Conservation (phyloP, 164 flowering plant genomes). For the Umbilicus rupestris region DNA sequence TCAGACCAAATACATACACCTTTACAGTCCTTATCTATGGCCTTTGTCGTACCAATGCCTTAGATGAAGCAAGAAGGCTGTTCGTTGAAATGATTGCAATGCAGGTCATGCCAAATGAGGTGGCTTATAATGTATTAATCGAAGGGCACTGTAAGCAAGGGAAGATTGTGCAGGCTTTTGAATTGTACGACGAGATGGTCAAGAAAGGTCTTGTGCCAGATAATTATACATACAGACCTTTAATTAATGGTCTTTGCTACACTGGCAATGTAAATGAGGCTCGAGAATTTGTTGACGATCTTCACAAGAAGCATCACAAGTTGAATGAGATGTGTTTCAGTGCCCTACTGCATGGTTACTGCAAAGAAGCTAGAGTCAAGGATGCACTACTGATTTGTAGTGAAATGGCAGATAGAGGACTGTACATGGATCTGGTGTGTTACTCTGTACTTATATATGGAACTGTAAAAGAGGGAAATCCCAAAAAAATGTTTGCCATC, state of each 20-base stretch:
- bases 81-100: conserved; percentile 50
- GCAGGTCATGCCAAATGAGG: conserved; percentile 53
- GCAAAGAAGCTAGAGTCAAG: conserved; percentile 62
- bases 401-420: conserved; percentile 58
- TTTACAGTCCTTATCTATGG: conserved; percentile 70
- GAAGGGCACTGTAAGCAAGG: conserved; percentile 73
- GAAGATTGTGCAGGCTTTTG: conserved; percentile 55
- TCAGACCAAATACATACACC: conserved; percentile 60
- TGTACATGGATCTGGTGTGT: conserved; percentile 65
- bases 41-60: conserved; percentile 49
- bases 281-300: conserved; percentile 57
- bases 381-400: conserved; percentile 48
- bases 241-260: conserved; percentile 70
- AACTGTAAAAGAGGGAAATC: conserved; percentile 31
- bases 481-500: conserved; percentile 19
- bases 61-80: conserved; percentile 50
- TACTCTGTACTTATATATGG: conserved; percentile 69
- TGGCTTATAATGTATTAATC: conserved; percentile 81
- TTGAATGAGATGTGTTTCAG: conserved; percentile 71
- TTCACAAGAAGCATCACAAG: conserved; percentile 34
- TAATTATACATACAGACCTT: conserved; percentile 68
- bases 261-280: conserved; percentile 64
- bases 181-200: conserved; percentile 65
- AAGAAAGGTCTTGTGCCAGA: conserved; percentile 63
- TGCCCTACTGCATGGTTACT: conserved; percentile 65